A percentile compares a stretch with the other conserved stretches of the same genome.
Evolutionary conservation across 306 rosid genomes (phyloP).

Genomic region (Cucurbita moschata): DNA sequence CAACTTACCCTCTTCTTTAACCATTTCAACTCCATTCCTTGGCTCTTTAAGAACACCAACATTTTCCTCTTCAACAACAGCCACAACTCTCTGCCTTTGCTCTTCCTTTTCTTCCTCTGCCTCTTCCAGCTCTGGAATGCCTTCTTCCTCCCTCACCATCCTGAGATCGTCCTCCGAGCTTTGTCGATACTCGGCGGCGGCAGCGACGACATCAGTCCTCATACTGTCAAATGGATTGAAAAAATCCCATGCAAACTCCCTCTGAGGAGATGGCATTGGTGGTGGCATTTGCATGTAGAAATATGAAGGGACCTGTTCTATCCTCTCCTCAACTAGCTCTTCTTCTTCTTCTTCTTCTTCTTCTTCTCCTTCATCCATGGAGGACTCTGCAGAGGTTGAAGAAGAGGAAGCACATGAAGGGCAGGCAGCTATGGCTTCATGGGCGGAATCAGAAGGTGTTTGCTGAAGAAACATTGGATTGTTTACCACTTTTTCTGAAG

Average conservation of each 20-base stretch:
- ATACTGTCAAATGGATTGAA: slow-evolving; percentile 69
- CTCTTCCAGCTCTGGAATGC: slow-evolving; percentile 94
- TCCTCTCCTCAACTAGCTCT: slow-evolving; percentile 4
- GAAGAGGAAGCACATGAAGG: slow-evolving; percentile 31
- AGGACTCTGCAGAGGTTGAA: slow-evolving; percentile 44
- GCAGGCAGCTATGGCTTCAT: slow-evolving; percentile 45
- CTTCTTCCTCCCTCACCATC: slow-evolving; percentile 91
- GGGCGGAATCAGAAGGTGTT: slow-evolving; percentile 46
- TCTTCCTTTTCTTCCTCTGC: slow-evolving; percentile 43
- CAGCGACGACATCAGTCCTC: slow-evolving; percentile 44
- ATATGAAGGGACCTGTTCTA: slow-evolving; percentile 36
- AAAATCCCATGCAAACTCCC: slow-evolving; percentile 89
- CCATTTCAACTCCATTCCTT: slow-evolving; percentile 29
- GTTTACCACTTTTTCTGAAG: slow-evolving; percentile 38
- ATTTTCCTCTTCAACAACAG: slow-evolving; percentile 17
- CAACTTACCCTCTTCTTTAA: slow-evolving; percentile 21
- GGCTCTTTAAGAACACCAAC: slow-evolving; percentile 13
- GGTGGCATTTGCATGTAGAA: slow-evolving; percentile 78
- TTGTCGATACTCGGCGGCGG: slow-evolving; percentile 35
- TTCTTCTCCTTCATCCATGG: slow-evolving; percentile 49
- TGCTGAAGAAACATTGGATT: slow-evolving; percentile 91
- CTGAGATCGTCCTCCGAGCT: slow-evolving; percentile 65
- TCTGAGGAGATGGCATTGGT: slow-evolving; percentile 62
- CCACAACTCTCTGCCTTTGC: slow-evolving; percentile 24
- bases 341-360: slow-evolving; percentile 38